These are phyloP conservation scores for Albizia julibrissin DNA, from an alignment of 306 rosid genomes.

Conservation along the genomic window DNA sequence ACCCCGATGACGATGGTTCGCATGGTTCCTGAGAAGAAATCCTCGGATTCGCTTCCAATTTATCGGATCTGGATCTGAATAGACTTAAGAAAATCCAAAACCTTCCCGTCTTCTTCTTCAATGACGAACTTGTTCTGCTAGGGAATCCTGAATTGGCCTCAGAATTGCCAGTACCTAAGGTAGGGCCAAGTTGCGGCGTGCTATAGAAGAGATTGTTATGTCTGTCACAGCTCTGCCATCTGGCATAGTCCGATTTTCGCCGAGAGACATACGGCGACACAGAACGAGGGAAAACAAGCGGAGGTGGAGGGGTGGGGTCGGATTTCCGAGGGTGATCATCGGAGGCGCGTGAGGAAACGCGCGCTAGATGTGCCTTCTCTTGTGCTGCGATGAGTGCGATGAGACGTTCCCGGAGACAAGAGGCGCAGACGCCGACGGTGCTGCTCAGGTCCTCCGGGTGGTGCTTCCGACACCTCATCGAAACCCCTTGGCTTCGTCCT, in stretches of 20 bases:
- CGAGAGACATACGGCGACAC: conserved; percentile 87
- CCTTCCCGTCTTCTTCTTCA: conserved; percentile 51
- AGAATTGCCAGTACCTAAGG: conserved; percentile 18
- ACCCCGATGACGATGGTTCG: conserved; percentile 39
- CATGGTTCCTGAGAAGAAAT: conserved; percentile 33
- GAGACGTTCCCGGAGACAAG: conserved; percentile 87
- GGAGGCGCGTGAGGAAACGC: conserved; percentile 47
- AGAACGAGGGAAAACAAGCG: conserved; percentile 74
- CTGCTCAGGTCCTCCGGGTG: conserved; percentile 59
- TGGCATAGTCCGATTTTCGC: conserved; percentile 62
- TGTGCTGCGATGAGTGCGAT: conserved; percentile 56
- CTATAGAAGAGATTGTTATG: conserved; percentile 57
- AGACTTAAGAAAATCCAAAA: conserved; percentile 49
- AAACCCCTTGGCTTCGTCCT: background rate
- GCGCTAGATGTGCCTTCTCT: conserved; percentile 40
- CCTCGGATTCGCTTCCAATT: conserved; percentile 50
- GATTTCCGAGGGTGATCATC: conserved; percentile 42
- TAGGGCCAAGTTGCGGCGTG: conserved; percentile 85
- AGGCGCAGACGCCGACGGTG: conserved; percentile 81
- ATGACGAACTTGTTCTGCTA: conserved; percentile 30
- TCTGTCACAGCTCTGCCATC: conserved; percentile 33
- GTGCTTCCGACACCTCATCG: conserved; percentile 94
- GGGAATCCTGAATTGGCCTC: conserved; percentile 1
- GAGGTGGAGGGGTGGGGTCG: conserved; percentile 54
- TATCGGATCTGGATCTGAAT: conserved; percentile 65